Percentiles rank a stretch among this genome's conserved stretches.
These are phyloP conservation scores for Podaxis pistillaris DNA, from an alignment of 768 basidiomycete genomes.

Conservation along the genomic window DNA sequence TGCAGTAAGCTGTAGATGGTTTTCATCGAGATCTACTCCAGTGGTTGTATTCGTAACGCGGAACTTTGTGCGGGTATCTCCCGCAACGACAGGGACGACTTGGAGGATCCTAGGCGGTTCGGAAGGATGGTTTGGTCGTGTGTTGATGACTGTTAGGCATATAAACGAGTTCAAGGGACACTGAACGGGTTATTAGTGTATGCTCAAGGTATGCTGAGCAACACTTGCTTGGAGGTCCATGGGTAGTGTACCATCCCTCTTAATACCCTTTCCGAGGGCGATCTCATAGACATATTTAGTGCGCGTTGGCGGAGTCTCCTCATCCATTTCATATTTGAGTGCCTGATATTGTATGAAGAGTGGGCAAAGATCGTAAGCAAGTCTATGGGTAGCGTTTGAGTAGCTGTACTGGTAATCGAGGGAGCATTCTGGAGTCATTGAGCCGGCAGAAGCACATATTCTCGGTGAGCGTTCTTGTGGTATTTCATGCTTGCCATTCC, in stretches of 20 bases:
- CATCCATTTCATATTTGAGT: constrained; percentile 15
- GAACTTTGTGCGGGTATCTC: constrained; percentile 19
- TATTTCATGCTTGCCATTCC: not conserved
- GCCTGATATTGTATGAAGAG: constrained; percentile 16
- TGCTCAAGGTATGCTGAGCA: not conserved
- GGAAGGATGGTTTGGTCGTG: constrained; percentile 30
- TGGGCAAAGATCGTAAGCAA: constrained; percentile 27
- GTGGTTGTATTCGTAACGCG: constrained; percentile 15
- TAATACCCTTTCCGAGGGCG: constrained; percentile 21
- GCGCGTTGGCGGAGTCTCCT: constrained; percentile 30
- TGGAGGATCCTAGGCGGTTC: constrained; percentile 33
- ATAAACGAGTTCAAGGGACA: constrained; percentile 32
- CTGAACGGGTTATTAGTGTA: constrained; percentile 23
- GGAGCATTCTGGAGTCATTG: constrained; percentile 1
- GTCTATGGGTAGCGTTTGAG: constrained; percentile 1
- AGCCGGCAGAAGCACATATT: not conserved
- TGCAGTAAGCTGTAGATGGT: constrained; percentile 27
- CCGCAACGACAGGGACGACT: constrained; percentile 30
- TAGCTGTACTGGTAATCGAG: not conserved
- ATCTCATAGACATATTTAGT: constrained; percentile 28
- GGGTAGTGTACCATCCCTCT: constrained; percentile 28
- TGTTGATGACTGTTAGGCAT: constrained; percentile 29
- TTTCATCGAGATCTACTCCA: constrained; percentile 15
- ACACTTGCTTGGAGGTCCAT: constrained; percentile 27
- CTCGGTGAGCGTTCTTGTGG: not conserved